Evolutionary conservation across 2,329 filamentous ascomycete species (phyloP).

Genomic region (Atkinsonella hypoxylon): DNA sequence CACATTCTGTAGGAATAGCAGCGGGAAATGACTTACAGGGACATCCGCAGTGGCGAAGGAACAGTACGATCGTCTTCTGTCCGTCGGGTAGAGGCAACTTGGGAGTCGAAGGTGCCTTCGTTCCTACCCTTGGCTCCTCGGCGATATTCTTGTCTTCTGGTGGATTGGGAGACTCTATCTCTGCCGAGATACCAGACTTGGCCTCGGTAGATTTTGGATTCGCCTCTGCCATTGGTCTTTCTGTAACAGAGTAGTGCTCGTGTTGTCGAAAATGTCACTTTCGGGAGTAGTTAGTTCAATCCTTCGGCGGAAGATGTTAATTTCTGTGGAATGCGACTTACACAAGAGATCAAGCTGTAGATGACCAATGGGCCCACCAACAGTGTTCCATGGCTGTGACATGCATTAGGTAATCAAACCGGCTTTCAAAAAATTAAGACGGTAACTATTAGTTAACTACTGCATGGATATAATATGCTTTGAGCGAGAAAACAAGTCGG

Average conservation of each 20-base stretch:
- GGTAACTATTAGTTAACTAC: too few relatives aligned
- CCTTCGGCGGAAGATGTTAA: too few relatives aligned
- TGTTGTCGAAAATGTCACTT: neutral
- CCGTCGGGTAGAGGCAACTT: conserved; percentile 39
- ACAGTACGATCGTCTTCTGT: conserved; percentile 50
- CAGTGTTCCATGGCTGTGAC: neutral
- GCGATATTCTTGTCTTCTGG: conserved; percentile 30
- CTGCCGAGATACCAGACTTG: conserved; percentile 20
- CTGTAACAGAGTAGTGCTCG: neutral
- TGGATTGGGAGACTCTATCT: conserved; percentile 29
- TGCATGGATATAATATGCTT: too few relatives aligned
- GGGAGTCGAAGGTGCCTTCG: conserved; percentile 41
- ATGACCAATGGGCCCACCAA: neutral
- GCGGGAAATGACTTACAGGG: conserved; percentile 42
- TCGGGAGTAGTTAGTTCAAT: neutral
- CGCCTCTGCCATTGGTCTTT: conserved; percentile 2
- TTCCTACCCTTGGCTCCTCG: conserved; percentile 38
- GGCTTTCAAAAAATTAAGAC: too few relatives aligned
- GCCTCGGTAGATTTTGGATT: neutral
- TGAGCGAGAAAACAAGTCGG: too few relatives aligned
- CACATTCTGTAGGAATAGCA: neutral
- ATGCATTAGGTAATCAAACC: neutral
- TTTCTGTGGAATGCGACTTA: neutral
- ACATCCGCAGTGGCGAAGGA: conserved; percentile 63
- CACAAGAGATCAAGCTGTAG: neutral